These are phyloP conservation scores for Xylaria sp. DNA, from an alignment of 2,329 filamentous ascomycete genomes.

Conservation along the genomic window DNA sequence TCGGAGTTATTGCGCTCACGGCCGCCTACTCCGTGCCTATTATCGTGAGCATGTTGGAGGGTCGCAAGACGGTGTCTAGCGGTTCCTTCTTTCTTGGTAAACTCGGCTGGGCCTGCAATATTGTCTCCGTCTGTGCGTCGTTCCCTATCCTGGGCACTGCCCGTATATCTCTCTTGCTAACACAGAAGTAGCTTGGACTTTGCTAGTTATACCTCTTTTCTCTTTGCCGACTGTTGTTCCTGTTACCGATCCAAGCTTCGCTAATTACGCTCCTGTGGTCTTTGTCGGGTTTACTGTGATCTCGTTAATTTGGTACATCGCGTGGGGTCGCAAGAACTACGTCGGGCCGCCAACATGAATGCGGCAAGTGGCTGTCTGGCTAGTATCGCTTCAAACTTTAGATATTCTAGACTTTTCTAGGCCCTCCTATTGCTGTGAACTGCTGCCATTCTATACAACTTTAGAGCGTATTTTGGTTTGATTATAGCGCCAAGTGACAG, in stretches of 20 bases:
- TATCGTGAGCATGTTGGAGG: conserved; percentile 68
- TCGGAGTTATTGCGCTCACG: conserved; percentile 76
- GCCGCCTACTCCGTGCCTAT: conserved; percentile 75
- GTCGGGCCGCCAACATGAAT: conserved; percentile 63
- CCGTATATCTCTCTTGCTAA: conserved; percentile 43
- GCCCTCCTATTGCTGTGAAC: conserved; percentile 7
- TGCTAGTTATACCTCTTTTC: conserved; percentile 76
- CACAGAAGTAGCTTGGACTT: conserved; percentile 66
- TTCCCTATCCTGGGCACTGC: conserved; percentile 10
- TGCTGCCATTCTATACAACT: background rate
- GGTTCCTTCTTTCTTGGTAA: conserved; percentile 70
- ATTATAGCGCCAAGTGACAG: conserved; percentile 29
- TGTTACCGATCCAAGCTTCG: conserved; percentile 62
- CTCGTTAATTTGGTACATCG: conserved; percentile 73
- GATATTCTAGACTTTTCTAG: conserved; percentile 1
- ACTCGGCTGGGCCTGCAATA: conserved; percentile 70
- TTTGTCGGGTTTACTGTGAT: conserved; percentile 73
- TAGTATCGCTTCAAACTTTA: conserved; percentile 1
- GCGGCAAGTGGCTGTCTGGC: background rate
- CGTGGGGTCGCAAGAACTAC: conserved; percentile 77
- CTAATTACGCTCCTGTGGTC: conserved; percentile 82
- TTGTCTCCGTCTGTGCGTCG: conserved; percentile 69
- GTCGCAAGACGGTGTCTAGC: conserved; percentile 67
- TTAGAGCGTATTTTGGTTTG: conserved; percentile 21
- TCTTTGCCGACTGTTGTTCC: conserved; percentile 76